These are phyloP conservation scores for Blakeslea trispora DNA, from an alignment of 371 early-diverging fungal genomes.

Conservation along the genomic window DNA sequence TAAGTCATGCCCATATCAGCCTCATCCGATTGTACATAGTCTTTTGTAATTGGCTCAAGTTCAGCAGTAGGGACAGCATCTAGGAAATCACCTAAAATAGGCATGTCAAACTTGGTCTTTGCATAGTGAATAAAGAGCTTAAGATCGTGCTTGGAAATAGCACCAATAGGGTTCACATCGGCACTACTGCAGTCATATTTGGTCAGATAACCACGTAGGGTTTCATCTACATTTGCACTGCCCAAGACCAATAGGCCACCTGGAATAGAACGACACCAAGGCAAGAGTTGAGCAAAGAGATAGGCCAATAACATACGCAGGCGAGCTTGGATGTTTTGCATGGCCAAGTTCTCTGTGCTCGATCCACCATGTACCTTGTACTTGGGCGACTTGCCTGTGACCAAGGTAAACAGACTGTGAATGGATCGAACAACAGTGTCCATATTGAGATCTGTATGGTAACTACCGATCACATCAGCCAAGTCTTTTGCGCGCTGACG, in stretches of 20 bases:
- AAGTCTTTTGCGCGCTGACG: constrained; percentile 78
- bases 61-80: constrained; percentile 94
- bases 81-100: constrained; percentile 78
- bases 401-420: constrained; percentile 69
- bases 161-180: constrained; percentile 96
- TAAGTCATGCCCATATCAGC: constrained; percentile 98
- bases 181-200: constrained; percentile 99
- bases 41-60: constrained; percentile 83
- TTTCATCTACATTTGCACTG: constrained; percentile 96
- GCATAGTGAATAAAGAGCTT: constrained; percentile 81
- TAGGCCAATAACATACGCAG: constrained; percentile 95
- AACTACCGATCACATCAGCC: constrained; percentile 85
- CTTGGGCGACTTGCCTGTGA: constrained; percentile 79
- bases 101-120: constrained; percentile 64
- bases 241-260: constrained; percentile 91
- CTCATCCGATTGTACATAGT: constrained; percentile 87
- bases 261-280: constrained; percentile 80
- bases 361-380: constrained; percentile 90
- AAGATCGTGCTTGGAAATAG: constrained; percentile 91
- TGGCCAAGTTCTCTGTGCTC: constrained; percentile 86
- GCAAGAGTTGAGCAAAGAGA: constrained; percentile 91
- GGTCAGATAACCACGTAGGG: constrained; percentile 94
- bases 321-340: constrained; percentile 97
- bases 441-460: constrained; percentile 89
- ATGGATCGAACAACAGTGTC: constrained; percentile 81